A percentile compares a stretch with the other conserved stretches of the same genome.
Conservation (phyloP, 306 rosid species). For the Clitoria ternatea region DNA sequence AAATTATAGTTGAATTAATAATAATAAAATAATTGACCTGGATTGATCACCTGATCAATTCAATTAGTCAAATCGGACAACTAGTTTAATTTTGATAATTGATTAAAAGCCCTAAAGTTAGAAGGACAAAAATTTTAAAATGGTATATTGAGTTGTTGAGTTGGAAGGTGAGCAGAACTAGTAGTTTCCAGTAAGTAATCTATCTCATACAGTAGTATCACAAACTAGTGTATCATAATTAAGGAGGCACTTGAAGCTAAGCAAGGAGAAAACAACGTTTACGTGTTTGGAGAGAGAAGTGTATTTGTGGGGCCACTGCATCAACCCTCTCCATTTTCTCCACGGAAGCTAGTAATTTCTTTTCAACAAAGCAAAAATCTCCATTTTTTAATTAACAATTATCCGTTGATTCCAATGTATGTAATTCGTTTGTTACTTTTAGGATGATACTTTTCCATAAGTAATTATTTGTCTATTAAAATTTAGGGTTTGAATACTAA, state of each 20-base stretch:
- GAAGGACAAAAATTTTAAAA: too few species aligned
- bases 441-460: neutral
- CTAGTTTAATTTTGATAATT: too few species aligned
- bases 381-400: neutral
- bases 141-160: neutral
- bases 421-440: neutral
- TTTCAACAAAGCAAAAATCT: neutral
- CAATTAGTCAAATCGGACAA: too few species aligned
- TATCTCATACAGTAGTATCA: neutral
- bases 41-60: too few species aligned
- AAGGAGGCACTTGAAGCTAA: neutral
- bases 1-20: too few species aligned
- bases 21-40: too few species aligned
- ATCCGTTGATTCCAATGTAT: neutral
- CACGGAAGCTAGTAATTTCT: neutral
- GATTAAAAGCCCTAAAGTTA: too few species aligned
- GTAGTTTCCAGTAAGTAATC: neutral
- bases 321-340: neutral
- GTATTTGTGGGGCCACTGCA: neutral
- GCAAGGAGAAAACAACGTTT: neutral
- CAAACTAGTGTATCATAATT: neutral
- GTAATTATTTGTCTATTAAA: neutral
- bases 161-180: neutral
- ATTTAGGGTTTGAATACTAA: too few species aligned
- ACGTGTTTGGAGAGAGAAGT: neutral